These are phyloP conservation scores for Kazachstania africana DNA, from an alignment of 805 yeast genomes.

Conservation along the genomic window DNA sequence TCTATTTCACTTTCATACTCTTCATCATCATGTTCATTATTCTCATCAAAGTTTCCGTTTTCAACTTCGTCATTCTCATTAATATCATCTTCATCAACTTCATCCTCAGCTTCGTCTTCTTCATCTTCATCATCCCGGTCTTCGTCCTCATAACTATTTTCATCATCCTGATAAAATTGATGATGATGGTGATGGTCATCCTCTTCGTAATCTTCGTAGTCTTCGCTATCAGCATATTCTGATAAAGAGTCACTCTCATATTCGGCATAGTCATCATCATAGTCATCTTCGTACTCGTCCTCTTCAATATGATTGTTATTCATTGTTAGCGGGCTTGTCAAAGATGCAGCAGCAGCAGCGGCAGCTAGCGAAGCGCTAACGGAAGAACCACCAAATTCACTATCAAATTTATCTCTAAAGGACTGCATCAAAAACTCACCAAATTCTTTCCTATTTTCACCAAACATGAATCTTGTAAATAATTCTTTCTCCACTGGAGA, in stretches of 20 bases:
- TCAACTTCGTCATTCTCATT: slow-evolving; percentile 4
- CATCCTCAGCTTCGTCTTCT: slow-evolving; percentile 6
- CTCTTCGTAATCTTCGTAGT: slow-evolving; percentile 10
- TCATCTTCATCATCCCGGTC: slow-evolving; percentile 9
- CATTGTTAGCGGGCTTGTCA: slow-evolving; percentile 6
- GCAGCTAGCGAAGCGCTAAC: slow-evolving; percentile 19
- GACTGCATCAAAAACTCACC: slow-evolving; percentile 21
- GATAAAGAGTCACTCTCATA: slow-evolving; percentile 15
- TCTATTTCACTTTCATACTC: slow-evolving; percentile 31
- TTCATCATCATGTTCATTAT: slow-evolving; percentile 15
- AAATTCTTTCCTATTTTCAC: slow-evolving; percentile 20
- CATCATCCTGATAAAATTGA: slow-evolving; percentile 7
- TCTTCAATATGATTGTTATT: slow-evolving; percentile 14
- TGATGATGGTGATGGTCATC: slow-evolving; percentile 5
- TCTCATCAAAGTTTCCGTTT: slow-evolving; percentile 9
- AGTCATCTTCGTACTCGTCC: slow-evolving; percentile 15
- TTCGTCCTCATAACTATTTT: slow-evolving; percentile 22
- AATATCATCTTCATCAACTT: neutral
- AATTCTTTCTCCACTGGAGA: slow-evolving; percentile 22
- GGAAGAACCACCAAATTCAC: slow-evolving; percentile 14
- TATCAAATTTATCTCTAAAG: slow-evolving; percentile 17
- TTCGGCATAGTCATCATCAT: slow-evolving; percentile 17
- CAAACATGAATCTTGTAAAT: slow-evolving; percentile 22
- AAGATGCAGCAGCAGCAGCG: slow-evolving; percentile 18
- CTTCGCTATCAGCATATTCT: slow-evolving; percentile 12